These are phyloP conservation scores for Coniochaeta pulveracea DNA, from an alignment of 2,329 filamentous ascomycete species.

Conservation along the genomic window DNA sequence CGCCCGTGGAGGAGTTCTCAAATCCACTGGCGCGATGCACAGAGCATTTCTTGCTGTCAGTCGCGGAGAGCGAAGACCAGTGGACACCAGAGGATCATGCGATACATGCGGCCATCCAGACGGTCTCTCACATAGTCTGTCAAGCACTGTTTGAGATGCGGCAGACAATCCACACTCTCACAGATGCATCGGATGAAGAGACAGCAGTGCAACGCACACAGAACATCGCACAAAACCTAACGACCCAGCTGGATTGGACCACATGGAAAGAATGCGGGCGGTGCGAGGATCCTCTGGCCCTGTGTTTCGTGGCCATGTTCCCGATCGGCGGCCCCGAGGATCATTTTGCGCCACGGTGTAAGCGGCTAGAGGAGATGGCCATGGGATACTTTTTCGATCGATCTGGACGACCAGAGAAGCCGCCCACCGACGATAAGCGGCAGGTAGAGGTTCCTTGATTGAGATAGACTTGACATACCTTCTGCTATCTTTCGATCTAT, in stretches of 20 bases:
- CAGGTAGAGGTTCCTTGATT: no score
- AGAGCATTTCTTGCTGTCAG: slow-evolving; percentile 28
- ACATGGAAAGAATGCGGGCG: slow-evolving; percentile 21
- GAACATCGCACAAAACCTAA: slow-evolving; percentile 10
- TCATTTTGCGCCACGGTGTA: neutral
- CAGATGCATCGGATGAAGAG: slow-evolving; percentile 7
- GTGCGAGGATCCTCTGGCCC: slow-evolving; percentile 17
- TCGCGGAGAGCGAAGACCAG: slow-evolving; percentile 5
- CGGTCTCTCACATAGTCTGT: slow-evolving; percentile 28
- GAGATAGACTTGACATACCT: no score
- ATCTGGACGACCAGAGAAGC: no score
- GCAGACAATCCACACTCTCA: slow-evolving; percentile 9
- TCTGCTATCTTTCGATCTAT: no score
- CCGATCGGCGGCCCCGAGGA: slow-evolving; percentile 19
- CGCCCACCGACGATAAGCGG: no score
- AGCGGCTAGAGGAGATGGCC: neutral
- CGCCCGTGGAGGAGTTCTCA: slow-evolving; percentile 24
- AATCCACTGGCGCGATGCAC: slow-evolving; percentile 29
- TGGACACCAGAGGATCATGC: slow-evolving; percentile 29
- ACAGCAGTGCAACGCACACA: slow-evolving; percentile 5
- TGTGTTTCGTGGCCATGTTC: slow-evolving; percentile 27
- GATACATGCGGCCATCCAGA: slow-evolving; percentile 29
- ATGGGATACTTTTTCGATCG: neutral
- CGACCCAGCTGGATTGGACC: slow-evolving; percentile 19
- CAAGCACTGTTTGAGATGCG: slow-evolving; percentile 17